Base-by-base conservation (phyloP, 176 grass and related monocot genomes). In the Musa itinerans region DNA sequence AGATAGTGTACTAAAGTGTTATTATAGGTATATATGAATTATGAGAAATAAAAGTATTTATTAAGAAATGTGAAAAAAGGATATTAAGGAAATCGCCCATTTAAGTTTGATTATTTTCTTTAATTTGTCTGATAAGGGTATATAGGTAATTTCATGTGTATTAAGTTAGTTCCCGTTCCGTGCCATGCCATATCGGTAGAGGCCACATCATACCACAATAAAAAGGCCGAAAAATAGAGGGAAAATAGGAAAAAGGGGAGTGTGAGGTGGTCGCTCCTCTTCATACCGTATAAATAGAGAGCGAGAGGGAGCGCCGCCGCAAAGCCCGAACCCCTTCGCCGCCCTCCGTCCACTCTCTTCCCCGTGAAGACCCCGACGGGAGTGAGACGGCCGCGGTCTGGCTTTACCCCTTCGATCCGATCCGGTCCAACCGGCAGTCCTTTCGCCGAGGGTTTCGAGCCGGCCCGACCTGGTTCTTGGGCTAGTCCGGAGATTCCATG, bases 401-500 rank as follows among this genome's bases (percentile, higher is more conserved):
- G 43, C 26, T 12, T 26, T 11, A 0, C 65, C 6, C 25, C 16
- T 29, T 22, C 11, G 15, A 68, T 68, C 65, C 65, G 65, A 68
- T 16, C 14, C 11, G 22, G 25, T 10, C 25, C 34, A 43, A 43
- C 34, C n/a, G 9, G 34, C 20, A 51, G 68, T 19, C 25, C 7
- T 23, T 16, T 56, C 25, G 52, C 20, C 17, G 50, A 53, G 10
- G 23, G 53, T 16, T 34, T 14, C 15, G 43, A 10, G 16, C 51
- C 51, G 48, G 48, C 34, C 34, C 34, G 34, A 43, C 34, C 34
- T 43, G 34, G 34, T 43, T 43, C 34, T 43, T 43, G 34, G 6
- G 34, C 34, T 43, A 43, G 34, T 6, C 4, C 57, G 13, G 57
- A 19, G 6, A 8, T 66, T 74, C 9, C 57, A 99, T 99, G 96